Evolutionary conservation across 345 rosid genomes (phyloP).

Genomic region (Trapa incisa): DNA sequence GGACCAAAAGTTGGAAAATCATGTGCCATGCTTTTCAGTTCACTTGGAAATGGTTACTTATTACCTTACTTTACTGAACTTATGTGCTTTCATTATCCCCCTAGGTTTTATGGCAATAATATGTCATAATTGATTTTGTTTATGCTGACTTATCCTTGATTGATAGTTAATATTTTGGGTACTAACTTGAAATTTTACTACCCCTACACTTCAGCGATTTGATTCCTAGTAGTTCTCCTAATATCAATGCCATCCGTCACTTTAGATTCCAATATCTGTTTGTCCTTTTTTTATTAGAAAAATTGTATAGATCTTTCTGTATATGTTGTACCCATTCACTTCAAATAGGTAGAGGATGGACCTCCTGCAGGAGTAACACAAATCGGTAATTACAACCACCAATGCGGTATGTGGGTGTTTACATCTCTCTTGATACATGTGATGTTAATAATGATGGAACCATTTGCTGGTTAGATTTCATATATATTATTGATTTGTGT

Average conservation of each 20-base stretch:
- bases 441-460: conserved; percentile 24
- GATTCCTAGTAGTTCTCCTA: not conserved
- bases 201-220: not conserved
- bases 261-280: conserved; percentile 7
- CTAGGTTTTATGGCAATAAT: not conserved
- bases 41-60: not conserved
- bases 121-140: not conserved
- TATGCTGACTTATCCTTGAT: not conserved
- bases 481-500: conserved; percentile 1
- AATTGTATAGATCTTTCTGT: conserved; percentile 39
- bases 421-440: conserved; percentile 43
- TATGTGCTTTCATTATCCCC: not conserved
- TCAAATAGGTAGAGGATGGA: conserved; percentile 90
- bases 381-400: conserved; percentile 51
- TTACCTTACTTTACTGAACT: not conserved
- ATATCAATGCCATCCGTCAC: not conserved
- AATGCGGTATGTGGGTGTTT: conserved; percentile 99
- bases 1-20: not conserved
- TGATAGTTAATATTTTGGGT: not conserved
- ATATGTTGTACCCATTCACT: conserved; percentile 66
- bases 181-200: not conserved
- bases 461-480: conserved; percentile 13
- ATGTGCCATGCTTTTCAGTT: not conserved
- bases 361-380: conserved; percentile 97
- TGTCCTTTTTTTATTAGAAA: conserved; percentile 22